Conservation (phyloP, 306 rosid genomes). For the Betula pendula region DNA sequence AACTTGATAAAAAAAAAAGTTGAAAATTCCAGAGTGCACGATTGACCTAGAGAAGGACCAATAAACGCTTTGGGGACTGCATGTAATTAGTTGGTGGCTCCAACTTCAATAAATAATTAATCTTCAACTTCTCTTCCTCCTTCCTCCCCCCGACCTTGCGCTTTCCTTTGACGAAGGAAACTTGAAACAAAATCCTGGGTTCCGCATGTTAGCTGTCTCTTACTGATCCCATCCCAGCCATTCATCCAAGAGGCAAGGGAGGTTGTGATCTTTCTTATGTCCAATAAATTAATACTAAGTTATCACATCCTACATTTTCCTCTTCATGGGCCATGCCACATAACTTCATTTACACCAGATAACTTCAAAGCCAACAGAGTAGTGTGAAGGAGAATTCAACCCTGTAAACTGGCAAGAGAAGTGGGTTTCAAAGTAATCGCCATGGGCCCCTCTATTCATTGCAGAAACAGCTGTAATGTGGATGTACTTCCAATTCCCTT, state of each 20-base stretch:
- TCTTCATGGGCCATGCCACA: neutral
- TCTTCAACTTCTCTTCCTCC: neutral
- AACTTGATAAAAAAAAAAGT: neutral
- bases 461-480: conserved; percentile 8
- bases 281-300: neutral
- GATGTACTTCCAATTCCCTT: neutral
- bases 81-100: neutral
- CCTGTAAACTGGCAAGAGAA: neutral
- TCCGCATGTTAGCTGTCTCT: neutral
- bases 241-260: neutral
- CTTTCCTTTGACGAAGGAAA: neutral
- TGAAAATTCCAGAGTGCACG: neutral
- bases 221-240: too few relatives aligned
- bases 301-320: neutral
- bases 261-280: neutral
- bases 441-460: neutral
- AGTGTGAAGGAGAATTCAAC: neutral
- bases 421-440: neutral
- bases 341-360: neutral
- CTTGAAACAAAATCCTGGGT: neutral
- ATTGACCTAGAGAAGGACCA: neutral
- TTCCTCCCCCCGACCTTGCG: neutral
- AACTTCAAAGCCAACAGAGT: neutral
- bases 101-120: neutral
- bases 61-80: neutral